Evolutionary conservation across 2,329 filamentous ascomycete species (phyloP), one percentile per base, ranked within the genome.

Genomic region (Geoglossum cookeanum): DNA sequence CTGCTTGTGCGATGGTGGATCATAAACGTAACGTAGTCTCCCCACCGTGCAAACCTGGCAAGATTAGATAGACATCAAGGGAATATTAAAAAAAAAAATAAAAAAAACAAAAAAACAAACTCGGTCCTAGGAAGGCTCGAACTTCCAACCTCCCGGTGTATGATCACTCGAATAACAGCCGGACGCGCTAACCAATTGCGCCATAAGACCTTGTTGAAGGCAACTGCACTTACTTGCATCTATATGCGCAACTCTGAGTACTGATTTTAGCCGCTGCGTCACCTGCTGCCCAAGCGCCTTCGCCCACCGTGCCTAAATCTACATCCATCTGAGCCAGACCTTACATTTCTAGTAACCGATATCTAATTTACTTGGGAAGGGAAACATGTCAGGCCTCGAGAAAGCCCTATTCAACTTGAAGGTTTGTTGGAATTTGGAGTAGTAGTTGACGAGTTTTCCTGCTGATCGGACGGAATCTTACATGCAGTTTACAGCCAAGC

Each of bases 401-500:
- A 80, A 80, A 65, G 76, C 78, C 29, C 74, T 80, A 45, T 79
- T 80, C 69, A 80, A 80, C 65, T 71, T 81, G 60, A 81, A 80
- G 72, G 78, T 78, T 59, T 48, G 66, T 60, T 55, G 27, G 48
- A 6, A 17, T 51, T 51, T 17, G 29, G 7, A 13, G 11, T 13
- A 42, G n/a, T 13, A 11, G 35, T 7, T 55, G 3, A 1, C 1
- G 9, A 11, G 27, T 13, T 51, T 39, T 35, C 13, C 4, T 30
- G 22, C 55, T 35, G 39, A 35, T 51, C 11, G 4, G 17, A 17
- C 29, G 8, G 33, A 52, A 37, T 51, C 55, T 11, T 49, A 9
- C 44, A 35, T 13, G 15, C 33, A 79, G 78, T 80, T 81, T 70
- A 81, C 78, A 37, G 75, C 78, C 55, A 81, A 81, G 67, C 77